Conservation (phyloP, 2,329 filamentous ascomycete species). For the Rugonectria rugulosa region DNA sequence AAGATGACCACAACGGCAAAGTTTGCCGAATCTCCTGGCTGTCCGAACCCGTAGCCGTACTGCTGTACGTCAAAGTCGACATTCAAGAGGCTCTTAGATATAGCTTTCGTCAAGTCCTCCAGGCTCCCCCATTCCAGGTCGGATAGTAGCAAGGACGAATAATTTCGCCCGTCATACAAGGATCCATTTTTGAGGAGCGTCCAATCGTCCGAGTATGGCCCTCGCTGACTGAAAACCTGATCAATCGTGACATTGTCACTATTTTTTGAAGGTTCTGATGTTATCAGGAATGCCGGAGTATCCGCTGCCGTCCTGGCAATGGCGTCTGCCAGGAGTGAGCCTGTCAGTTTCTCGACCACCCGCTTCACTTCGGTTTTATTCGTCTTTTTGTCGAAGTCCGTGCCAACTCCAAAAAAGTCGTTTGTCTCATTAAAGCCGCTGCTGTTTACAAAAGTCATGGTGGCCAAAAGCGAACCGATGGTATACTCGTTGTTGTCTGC, state of each 20-base stretch:
- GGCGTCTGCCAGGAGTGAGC: neutral
- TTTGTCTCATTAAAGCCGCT: too few relatives aligned
- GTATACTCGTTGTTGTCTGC: neutral
- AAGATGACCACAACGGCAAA: neutral
- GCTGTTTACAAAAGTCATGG: neutral
- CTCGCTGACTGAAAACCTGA: neutral
- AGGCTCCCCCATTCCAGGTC: neutral
- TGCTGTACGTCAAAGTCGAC: neutral
- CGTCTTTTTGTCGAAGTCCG: neutral
- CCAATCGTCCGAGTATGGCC: neutral
- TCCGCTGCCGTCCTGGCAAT: neutral
- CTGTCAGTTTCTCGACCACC: constrained; percentile 1
- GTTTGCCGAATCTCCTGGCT: neutral
- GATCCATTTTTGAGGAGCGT: neutral
- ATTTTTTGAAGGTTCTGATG: neutral
- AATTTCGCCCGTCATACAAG: neutral
- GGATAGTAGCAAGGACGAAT: neutral
- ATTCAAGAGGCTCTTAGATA: neutral
- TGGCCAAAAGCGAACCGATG: neutral
- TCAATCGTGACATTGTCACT: neutral
- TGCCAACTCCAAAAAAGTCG: neutral
- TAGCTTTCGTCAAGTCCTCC: neutral
- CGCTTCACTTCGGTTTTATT: neutral
- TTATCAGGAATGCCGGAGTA: neutral
- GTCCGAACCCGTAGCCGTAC: neutral